Conservation (phyloP, 495 filamentous ascomycete species). For the Tuber magnatum region DNA sequence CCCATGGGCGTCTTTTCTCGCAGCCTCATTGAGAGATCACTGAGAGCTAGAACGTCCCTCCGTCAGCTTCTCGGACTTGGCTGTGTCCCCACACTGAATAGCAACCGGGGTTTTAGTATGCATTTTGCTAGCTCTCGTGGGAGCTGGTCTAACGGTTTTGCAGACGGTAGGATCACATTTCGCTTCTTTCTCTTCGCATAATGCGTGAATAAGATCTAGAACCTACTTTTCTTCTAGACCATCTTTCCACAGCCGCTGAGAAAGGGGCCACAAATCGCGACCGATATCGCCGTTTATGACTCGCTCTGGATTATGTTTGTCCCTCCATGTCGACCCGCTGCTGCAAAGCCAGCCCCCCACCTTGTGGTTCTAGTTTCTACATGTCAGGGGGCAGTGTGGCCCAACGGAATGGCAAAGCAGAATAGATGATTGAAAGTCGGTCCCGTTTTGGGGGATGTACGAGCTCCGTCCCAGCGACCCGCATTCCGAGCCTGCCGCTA, state of each 20-base stretch:
- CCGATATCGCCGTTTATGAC: neutral
- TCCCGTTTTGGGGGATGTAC: neutral
- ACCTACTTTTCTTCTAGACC: neutral
- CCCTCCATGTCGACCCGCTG: neutral
- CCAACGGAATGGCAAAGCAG: neutral
- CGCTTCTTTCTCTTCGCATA: neutral
- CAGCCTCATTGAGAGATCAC: neutral
- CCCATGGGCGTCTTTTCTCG: neutral
- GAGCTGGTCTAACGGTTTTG: neutral
- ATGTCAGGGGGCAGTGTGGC: neutral
- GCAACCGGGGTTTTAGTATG: neutral
- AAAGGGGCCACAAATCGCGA: neutral
- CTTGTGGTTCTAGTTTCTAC: neutral
- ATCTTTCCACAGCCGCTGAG: neutral
- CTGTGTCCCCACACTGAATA: neutral
- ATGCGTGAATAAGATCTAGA: neutral
- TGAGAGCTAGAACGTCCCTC: neutral
- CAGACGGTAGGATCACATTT: constrained; percentile 3
- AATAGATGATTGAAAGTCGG: neutral
- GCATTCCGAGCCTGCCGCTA: neutral
- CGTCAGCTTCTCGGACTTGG: neutral
- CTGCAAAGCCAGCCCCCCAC: neutral
- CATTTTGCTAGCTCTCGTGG: neutral
- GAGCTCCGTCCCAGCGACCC: neutral
- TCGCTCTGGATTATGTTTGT: neutral